These are phyloP conservation scores for Xerocomellus chrysenteron DNA, from an alignment of 768 basidiomycete species.

Conservation along the genomic window DNA sequence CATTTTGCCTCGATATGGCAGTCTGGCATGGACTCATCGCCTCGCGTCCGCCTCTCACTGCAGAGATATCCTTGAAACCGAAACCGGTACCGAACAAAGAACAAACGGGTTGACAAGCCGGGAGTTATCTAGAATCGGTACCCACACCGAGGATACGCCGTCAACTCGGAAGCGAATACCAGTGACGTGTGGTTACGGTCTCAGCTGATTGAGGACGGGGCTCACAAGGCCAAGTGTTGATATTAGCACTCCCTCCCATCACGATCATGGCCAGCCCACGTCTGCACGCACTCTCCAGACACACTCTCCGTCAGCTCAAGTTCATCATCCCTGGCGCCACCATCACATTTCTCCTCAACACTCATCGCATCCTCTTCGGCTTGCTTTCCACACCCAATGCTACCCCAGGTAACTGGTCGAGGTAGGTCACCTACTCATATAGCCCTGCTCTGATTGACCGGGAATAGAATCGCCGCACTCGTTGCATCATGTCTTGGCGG, in stretches of 20 bases:
- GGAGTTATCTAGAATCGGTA: neutral
- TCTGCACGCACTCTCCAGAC: slow-evolving; percentile 35
- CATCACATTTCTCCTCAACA: slow-evolving; percentile 62
- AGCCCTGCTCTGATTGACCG: slow-evolving; percentile 4
- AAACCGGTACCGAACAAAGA: neutral
- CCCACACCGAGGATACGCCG: neutral
- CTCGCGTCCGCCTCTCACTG: neutral
- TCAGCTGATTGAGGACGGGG: slow-evolving; percentile 5
- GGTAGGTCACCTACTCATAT: slow-evolving; percentile 34
- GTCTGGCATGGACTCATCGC: neutral
- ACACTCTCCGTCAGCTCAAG: slow-evolving; percentile 69
- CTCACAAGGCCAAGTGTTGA: neutral
- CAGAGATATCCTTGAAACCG: neutral
- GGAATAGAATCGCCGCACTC: slow-evolving; percentile 50
- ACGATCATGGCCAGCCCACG: slow-evolving; percentile 21
- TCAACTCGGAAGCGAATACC: slow-evolving; percentile 1
- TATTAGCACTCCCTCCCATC: neutral
- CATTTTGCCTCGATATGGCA: slow-evolving; percentile 14
- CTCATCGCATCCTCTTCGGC: slow-evolving; percentile 48
- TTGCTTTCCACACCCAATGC: slow-evolving; percentile 34
- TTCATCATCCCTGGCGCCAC: slow-evolving; percentile 70
- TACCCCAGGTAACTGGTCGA: slow-evolving; percentile 47
- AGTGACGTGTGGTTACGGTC: slow-evolving; percentile 11
- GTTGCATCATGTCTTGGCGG: slow-evolving; percentile 54
- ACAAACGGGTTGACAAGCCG: neutral